Base-by-base conservation (phyloP, 2,329 filamentous ascomycete species). In the Daldinia eschscholtzii region DNA sequence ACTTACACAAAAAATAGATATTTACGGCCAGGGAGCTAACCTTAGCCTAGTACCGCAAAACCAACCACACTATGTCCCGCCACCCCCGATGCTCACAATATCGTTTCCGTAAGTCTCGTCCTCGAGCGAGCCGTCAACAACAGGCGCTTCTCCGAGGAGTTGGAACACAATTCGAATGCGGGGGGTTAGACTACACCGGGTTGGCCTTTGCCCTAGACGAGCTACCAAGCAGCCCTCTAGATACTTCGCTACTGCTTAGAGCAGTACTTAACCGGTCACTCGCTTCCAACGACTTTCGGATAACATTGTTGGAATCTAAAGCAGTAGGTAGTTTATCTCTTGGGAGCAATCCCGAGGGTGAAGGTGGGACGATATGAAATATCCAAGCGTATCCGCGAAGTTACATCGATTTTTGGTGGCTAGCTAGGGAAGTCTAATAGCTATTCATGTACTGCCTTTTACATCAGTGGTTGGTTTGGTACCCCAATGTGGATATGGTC, bases 81-180 rank as follows among this genome's bases (percentile, higher is more conserved):
- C 50, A 4, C 6, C 9, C 6, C n/a, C 30, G 9, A 1, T 15
- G 10, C 7, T 57, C 41, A 59, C 63, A 57, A 18, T 41, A 30
- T 9, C 42, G 26, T 39, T n/a, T 30, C 15, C 42, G 20, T 15
- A 13, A 28, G 23, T 6, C 42, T 15, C 30, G 2, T 6, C 6
- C 33, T 15, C 7, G n/a, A 12, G 57, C 6, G 23, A 33, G 23
- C 10, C 15, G 10, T 5, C 58, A 64, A 41, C 50, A 55, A 42
- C 42, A 61, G 10, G 23, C 64, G 4, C 37, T 37, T 41, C 60
- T 70, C 28, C 58, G 18, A 1, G 70, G 58, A 2, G 28, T 64
- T 3, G 70, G 70, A 6, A n/a, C 61, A 7, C 70, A 68, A 18
- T 72, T 70, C n/a, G 30, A 62, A 15, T 30, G 12, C 15, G 2